A percentile compares a stretch with the other conserved stretches of the same genome.
Conservation (phyloP, 2,329 filamentous ascomycete species). For the Torrubiellomyces zombiae region DNA sequence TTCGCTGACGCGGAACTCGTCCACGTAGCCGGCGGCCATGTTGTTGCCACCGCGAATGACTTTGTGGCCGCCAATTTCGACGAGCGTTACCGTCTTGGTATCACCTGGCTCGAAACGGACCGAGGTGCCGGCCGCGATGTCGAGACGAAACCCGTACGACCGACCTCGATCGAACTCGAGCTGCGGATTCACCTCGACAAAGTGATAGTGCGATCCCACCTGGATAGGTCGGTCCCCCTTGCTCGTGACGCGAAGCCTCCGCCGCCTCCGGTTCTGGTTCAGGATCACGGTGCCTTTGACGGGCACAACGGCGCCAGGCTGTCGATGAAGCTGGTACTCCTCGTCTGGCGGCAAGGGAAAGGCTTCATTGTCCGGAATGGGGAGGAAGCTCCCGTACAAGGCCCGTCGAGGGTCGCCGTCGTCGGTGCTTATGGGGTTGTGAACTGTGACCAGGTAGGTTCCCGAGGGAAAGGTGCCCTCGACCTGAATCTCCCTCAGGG, state of each 20-base stretch:
- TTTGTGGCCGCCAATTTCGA: constrained; percentile 70
- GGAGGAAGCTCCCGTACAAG: constrained; percentile 81
- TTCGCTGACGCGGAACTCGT: constrained; percentile 42
- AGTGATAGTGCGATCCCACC: constrained; percentile 90
- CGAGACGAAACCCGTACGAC: constrained; percentile 72
- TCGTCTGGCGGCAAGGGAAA: constrained; percentile 50
- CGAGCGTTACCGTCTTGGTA: constrained; percentile 73
- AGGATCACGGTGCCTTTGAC: constrained; percentile 52
- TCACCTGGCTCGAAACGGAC: constrained; percentile 91
- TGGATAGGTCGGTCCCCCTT: constrained; percentile 82
- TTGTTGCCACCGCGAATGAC: constrained; percentile 74
- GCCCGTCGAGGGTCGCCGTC: constrained; percentile 78
- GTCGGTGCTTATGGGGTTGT: constrained; percentile 72
- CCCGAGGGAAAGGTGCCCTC: constrained; percentile 86
- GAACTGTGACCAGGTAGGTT: constrained; percentile 87
- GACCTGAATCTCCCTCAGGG: constrained; percentile 73
- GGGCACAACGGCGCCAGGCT: constrained; percentile 66
- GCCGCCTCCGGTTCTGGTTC: constrained; percentile 58
- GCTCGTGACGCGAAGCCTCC: constrained; percentile 63
- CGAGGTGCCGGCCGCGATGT: constrained; percentile 82
- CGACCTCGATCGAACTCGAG: constrained; percentile 73
- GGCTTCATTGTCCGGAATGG: constrained; percentile 49
- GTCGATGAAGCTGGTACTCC: constrained; percentile 49
- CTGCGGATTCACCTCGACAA: constrained; percentile 84
- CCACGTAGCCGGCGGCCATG: constrained; percentile 57